Percentiles rank a stretch among this genome's conserved stretches.
phyloP scores from a whole-genome alignment of 352 stramenopile species.

The Peronospora destructor region DNA sequence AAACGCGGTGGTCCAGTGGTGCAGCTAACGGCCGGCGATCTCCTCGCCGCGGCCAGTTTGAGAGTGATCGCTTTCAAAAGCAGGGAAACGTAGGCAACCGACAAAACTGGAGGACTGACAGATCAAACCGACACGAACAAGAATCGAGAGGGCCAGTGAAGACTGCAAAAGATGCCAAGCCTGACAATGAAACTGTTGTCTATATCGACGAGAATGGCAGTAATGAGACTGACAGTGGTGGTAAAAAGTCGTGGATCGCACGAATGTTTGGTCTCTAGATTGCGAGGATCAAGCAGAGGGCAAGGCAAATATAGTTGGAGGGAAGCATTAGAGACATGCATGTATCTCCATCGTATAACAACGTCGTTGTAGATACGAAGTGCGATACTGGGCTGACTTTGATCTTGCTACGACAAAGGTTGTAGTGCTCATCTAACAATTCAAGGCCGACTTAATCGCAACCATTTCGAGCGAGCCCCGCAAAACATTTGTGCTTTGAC shows the following conservation, averaged over 20 bases:
- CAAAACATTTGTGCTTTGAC: too few species aligned
- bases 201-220: neutral
- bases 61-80: conserved; percentile 12
- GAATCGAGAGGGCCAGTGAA: neutral
- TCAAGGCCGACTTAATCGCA: too few species aligned
- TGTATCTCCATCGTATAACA: too few species aligned
- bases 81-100: conserved; percentile 1
- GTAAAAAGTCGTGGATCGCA: conserved; percentile 13
- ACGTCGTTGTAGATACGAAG: too few species aligned
- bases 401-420: too few species aligned
- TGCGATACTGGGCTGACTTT: too few species aligned
- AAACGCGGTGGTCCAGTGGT: conserved; percentile 30
- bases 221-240: neutral
- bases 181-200: neutral
- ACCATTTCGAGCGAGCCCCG: too few species aligned
- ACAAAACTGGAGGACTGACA: conserved; percentile 3
- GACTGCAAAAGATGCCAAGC: neutral
- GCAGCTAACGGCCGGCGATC: conserved; percentile 14
- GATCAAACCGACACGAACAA: neutral
- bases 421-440: too few species aligned
- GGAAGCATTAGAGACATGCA: too few species aligned
- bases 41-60: neutral
- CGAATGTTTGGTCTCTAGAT: conserved; percentile 10
- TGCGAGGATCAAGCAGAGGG: neutral
- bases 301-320: too few species aligned